Conservation (phyloP, 768 basidiomycete genomes). For the Serendipita indica region DNA sequence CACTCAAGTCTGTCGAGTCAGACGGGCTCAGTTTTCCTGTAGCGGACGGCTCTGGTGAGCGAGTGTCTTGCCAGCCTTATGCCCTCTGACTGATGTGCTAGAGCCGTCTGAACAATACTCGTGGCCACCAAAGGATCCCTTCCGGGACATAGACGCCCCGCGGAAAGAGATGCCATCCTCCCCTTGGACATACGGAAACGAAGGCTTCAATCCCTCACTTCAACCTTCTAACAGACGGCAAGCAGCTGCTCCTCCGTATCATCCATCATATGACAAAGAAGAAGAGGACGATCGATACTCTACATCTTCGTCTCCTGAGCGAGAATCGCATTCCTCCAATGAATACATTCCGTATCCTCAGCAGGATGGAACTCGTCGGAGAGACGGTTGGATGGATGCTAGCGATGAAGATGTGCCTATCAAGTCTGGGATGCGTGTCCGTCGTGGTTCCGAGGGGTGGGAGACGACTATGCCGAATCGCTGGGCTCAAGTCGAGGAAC, state of each 20-base stretch:
- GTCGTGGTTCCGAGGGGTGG: slow-evolving; percentile 71
- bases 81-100: slow-evolving; percentile 16
- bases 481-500: neutral
- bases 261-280: slow-evolving; percentile 44
- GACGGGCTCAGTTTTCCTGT: slow-evolving; percentile 68
- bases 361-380: slow-evolving; percentile 15
- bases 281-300: slow-evolving; percentile 20
- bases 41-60: slow-evolving; percentile 61
- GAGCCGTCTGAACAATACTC: slow-evolving; percentile 25
- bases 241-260: slow-evolving; percentile 53
- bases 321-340: slow-evolving; percentile 15
- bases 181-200: slow-evolving; percentile 82
- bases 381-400: slow-evolving; percentile 10
- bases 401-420: slow-evolving; percentile 4
- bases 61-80: slow-evolving; percentile 21
- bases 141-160: slow-evolving; percentile 18
- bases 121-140: slow-evolving; percentile 70
- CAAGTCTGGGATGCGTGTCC: slow-evolving; percentile 23
- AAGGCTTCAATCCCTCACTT: slow-evolving; percentile 58
- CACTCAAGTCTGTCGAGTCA: slow-evolving; percentile 42
- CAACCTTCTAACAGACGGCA: slow-evolving; percentile 32
- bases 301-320: slow-evolving; percentile 14
- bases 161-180: slow-evolving; percentile 29
- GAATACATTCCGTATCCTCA: slow-evolving; percentile 11
- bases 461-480: slow-evolving; percentile 27